Percentiles rank a stretch among this genome's conserved stretches.
These are phyloP conservation scores for Penicillium sp. DNA, from an alignment of 2,329 filamentous ascomycete genomes.

Conservation along the genomic window DNA sequence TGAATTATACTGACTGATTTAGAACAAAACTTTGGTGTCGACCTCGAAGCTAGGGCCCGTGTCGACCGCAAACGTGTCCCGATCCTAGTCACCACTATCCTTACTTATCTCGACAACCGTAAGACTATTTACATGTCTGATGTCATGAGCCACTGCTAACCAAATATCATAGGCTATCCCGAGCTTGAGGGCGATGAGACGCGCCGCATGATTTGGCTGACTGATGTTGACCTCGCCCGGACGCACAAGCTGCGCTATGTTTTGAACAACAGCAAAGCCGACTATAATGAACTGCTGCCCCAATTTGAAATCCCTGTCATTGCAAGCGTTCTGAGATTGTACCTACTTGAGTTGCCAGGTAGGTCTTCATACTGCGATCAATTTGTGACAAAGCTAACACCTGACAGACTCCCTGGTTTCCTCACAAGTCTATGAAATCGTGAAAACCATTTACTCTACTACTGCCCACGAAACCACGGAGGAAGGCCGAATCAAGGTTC, in stretches of 20 bases:
- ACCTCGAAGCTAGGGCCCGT: constrained; percentile 90
- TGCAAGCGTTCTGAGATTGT: constrained; percentile 88
- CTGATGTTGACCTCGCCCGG: constrained; percentile 82
- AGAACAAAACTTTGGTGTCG: constrained; percentile 96
- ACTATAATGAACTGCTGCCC: constrained; percentile 74
- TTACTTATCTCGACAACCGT: constrained; percentile 91
- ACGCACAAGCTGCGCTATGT: constrained; percentile 80
- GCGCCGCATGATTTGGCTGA: constrained; percentile 87
- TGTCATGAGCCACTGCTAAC: background rate
- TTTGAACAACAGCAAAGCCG: constrained; percentile 83
- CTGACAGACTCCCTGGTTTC: constrained; percentile 91
- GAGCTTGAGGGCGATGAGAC: constrained; percentile 96
- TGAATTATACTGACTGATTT: constrained; percentile 13
- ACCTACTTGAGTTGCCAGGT: constrained; percentile 93
- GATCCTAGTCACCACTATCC: constrained; percentile 83
- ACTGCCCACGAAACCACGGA: constrained; percentile 76
- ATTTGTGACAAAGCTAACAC: constrained; percentile 10
- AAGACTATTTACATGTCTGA: constrained; percentile 20
- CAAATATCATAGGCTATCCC: constrained; percentile 67
- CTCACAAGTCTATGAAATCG: constrained; percentile 96
- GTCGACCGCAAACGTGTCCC: constrained; percentile 96
- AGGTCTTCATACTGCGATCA: constrained; percentile 42
- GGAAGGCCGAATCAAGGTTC: constrained; percentile 78
- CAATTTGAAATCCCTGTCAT: constrained; percentile 94
- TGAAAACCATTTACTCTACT: constrained; percentile 93